phyloP scores from a whole-genome alignment of 2,329 filamentous ascomycete genomes.

The Acrocalymma vagum region DNA sequence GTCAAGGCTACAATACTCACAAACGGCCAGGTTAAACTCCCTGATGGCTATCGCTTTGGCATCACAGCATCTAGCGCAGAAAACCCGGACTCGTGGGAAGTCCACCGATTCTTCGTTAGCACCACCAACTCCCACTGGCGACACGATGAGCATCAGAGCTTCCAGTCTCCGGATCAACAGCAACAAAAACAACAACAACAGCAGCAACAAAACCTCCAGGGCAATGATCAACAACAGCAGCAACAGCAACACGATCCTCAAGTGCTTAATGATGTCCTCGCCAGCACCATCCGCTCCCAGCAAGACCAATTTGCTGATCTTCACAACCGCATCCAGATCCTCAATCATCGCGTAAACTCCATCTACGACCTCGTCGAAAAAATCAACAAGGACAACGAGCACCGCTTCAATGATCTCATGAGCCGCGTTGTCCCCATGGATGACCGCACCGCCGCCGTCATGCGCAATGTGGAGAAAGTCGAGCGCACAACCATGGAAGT shows the following conservation, averaged over 20 bases:
- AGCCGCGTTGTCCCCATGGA: conserved; percentile 38
- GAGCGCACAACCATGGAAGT: conserved; percentile 60
- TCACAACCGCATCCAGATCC: conserved; percentile 80
- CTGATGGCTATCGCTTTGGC: conserved; percentile 83
- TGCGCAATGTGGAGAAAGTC: conserved; percentile 61
- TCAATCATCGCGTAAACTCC: conserved; percentile 73
- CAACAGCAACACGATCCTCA: conserved; percentile 43
- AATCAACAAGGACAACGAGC: conserved; percentile 61
- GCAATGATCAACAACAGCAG: conserved; percentile 23
- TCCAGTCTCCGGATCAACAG: conserved; percentile 41
- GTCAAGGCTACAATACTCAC: conserved; percentile 7
- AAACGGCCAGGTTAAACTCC: conserved; percentile 70
- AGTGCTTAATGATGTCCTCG: conserved; percentile 53
- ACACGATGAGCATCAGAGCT: conserved; percentile 41
- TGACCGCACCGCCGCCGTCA: conserved; percentile 45
- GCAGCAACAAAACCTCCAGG: conserved; percentile 23
- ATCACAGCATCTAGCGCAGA: conserved; percentile 89
- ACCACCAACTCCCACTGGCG: conserved; percentile 51
- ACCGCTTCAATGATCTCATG: conserved; percentile 64
- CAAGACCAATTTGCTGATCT: conserved; percentile 80
- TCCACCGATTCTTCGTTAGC: conserved; percentile 84
- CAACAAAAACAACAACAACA: conserved; percentile 31
- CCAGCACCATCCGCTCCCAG: conserved; percentile 54
- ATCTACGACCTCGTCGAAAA: conserved; percentile 67
- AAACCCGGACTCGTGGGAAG: conserved; percentile 91